Evolutionary conservation across 768 basidiomycete species (phyloP).

Genomic region (Podaxis pistillaris): DNA sequence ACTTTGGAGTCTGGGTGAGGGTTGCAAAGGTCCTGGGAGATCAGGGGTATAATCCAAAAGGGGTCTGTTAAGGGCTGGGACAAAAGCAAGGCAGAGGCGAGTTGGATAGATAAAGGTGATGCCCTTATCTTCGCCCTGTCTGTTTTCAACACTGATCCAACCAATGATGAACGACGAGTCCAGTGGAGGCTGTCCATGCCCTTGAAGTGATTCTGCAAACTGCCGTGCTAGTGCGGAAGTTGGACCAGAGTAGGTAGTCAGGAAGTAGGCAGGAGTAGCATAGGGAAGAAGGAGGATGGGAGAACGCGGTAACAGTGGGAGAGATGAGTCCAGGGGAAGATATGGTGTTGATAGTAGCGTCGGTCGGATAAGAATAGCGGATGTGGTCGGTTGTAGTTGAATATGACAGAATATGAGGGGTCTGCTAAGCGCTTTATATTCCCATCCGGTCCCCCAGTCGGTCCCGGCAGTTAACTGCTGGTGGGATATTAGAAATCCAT

Average conservation of each 20-base stretch:
- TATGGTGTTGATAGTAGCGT: conserved; percentile 57
- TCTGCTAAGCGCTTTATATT: conserved; percentile 51
- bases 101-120: conserved; percentile 72
- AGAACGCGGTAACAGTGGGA: conserved; percentile 54
- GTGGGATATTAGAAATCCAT: conserved; percentile 60
- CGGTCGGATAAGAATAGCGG: conserved; percentile 60
- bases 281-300: conserved; percentile 72
- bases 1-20: conserved; percentile 40
- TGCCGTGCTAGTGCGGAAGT: conserved; percentile 57
- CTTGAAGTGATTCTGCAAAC: conserved; percentile 61
- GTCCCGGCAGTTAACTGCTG: neutral
- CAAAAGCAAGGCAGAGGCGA: conserved; percentile 50
- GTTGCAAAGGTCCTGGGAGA: conserved; percentile 61
- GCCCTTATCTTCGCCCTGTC: conserved; percentile 80
- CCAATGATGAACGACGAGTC: conserved; percentile 54
- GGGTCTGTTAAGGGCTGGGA: conserved; percentile 34
- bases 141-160: conserved; percentile 75
- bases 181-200: conserved; percentile 43
- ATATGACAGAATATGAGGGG: conserved; percentile 62
- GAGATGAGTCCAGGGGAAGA: conserved; percentile 42
- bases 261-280: conserved; percentile 70
- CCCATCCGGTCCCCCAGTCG: conserved; percentile 70
- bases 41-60: conserved; percentile 59
- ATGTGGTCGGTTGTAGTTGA: conserved; percentile 45
- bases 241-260: conserved; percentile 70